Evolutionary conservation across 1,284 basidiomycete species (phyloP).

Genomic region (Vanrija sp.): DNA sequence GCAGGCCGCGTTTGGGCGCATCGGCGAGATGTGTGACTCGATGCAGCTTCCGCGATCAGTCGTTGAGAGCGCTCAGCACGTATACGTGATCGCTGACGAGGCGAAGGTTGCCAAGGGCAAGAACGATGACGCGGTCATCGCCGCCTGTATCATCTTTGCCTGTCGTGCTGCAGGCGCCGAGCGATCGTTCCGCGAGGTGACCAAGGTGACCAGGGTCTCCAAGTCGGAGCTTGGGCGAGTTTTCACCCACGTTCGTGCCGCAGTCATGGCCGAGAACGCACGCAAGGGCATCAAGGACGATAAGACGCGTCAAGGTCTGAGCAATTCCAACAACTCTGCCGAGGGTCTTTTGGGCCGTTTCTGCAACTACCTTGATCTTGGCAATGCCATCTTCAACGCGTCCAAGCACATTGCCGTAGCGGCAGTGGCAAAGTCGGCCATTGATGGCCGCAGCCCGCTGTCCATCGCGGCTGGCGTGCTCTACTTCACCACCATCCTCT

Average conservation of each 20-base stretch:
- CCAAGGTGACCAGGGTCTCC: conserved; percentile 84
- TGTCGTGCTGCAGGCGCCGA: conserved; percentile 91
- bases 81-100: conserved; percentile 95
- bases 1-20: conserved; percentile 86
- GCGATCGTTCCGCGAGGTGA: conserved; percentile 93
- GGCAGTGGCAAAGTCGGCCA: conserved; percentile 77
- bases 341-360: conserved; percentile 89
- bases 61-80: conserved; percentile 68
- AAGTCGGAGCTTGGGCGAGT: conserved; percentile 89
- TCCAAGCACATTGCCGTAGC: conserved; percentile 79
- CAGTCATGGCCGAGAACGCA: conserved; percentile 16
- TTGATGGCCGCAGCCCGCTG: conserved; percentile 89
- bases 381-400: conserved; percentile 51
- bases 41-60: conserved; percentile 87
- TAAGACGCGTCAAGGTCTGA: conserved; percentile 14
- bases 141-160: conserved; percentile 97
- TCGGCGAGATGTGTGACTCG: conserved; percentile 89
- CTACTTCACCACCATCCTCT: conserved; percentile 81
- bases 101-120: conserved; percentile 85
- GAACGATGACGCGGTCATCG: conserved; percentile 81
- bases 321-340: conserved; percentile 56
- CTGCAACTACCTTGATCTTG: conserved; percentile 67
- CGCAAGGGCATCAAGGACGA: not conserved
- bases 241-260: conserved; percentile 59
- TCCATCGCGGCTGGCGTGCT: conserved; percentile 95